Percentiles rank a stretch among this genome's conserved stretches.
Evolutionary conservation across 768 basidiomycete genomes (phyloP).

Genomic region (Paxillus involutus): DNA sequence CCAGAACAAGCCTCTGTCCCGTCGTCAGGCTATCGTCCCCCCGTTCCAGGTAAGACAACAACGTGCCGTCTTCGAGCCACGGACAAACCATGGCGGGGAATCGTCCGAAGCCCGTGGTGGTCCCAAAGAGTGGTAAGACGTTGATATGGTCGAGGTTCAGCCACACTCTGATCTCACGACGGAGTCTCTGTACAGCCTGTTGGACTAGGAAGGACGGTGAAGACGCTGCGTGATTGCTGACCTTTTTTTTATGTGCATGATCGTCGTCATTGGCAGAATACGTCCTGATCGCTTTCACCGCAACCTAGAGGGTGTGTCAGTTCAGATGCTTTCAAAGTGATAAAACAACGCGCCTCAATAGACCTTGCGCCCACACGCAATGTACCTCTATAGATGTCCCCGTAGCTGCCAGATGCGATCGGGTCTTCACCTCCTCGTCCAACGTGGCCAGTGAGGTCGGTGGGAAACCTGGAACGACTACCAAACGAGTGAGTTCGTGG

Average conservation of each 20-base stretch:
- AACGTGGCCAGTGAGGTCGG: slow-evolving; percentile 17
- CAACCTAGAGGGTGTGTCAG: slow-evolving; percentile 13
- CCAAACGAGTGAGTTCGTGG: not conserved
- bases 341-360: slow-evolving; percentile 6
- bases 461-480: slow-evolving; percentile 10
- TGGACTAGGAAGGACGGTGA: not conserved
- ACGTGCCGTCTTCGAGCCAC: slow-evolving; percentile 29
- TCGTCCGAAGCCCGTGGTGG: slow-evolving; percentile 26
- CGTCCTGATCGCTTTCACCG: slow-evolving; percentile 25
- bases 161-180: slow-evolving; percentile 34
- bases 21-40: slow-evolving; percentile 9
- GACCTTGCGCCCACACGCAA: slow-evolving; percentile 11
- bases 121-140: slow-evolving; percentile 30
- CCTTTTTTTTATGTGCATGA: slow-evolving; percentile 12
- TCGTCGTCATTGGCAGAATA: slow-evolving; percentile 16
- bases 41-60: slow-evolving; percentile 22
- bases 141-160: slow-evolving; percentile 28
- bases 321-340: not conserved
- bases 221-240: not conserved
- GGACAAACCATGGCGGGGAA: slow-evolving; percentile 34
- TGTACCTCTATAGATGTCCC: slow-evolving; percentile 19
- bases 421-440: slow-evolving; percentile 7
- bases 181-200: slow-evolving; percentile 15
- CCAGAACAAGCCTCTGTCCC: slow-evolving; percentile 14
- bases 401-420: slow-evolving; percentile 19